Base-by-base conservation (phyloP, 2,329 filamentous ascomycete genomes). In the Didymella keratinophila region DNA sequence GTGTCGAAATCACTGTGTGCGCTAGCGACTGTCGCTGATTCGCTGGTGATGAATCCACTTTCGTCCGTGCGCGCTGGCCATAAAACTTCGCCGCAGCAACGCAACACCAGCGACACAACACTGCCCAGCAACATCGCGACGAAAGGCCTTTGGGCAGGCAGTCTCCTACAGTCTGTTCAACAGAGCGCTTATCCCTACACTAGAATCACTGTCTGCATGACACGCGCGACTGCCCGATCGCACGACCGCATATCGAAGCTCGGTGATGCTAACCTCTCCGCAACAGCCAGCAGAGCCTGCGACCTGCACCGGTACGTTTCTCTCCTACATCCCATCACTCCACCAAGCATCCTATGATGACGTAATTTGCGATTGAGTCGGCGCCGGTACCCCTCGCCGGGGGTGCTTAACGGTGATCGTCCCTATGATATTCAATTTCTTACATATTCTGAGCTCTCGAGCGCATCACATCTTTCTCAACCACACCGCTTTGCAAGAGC, bases 351-450 rank as follows among this genome's bases (percentile, higher is more conserved):
- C 67, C 76, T 70, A 89, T 91, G 93, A 97, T 96, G 93, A 90
- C 83, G 91, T 92, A 97, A 97, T 97, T 97, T 97, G 93, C 93
- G 93, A 94, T 94, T 96, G 93, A 97, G 90, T 86, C 84, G 79
- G 79, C 79, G 82, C 87, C 87, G 93, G 92, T 92, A 84, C 82
- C 90, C 87, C 92, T 89, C 90, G 93, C 93, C 93, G 87, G 93
- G 87, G 91, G 85, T 83, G 90, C 89, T 85, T 89, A 89, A 93
- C 88, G 89, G 84, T 81, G 76, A 43, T 81, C 82, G 85, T 81
- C 86, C 78, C 83, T 72, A 75, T 96, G 93, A 97, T 90, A 96
- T 91, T 93, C 81, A 88, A 87, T 86, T 87, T 94, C 93, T 97
- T 97, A 97, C 93, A 96, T 97, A 96, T 97, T 92, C 93, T 97